A percentile compares a stretch with the other conserved stretches of the same genome.
phyloP scores from a whole-genome alignment of 345 rosid genomes.

The Aquilaria yunnanensis region DNA sequence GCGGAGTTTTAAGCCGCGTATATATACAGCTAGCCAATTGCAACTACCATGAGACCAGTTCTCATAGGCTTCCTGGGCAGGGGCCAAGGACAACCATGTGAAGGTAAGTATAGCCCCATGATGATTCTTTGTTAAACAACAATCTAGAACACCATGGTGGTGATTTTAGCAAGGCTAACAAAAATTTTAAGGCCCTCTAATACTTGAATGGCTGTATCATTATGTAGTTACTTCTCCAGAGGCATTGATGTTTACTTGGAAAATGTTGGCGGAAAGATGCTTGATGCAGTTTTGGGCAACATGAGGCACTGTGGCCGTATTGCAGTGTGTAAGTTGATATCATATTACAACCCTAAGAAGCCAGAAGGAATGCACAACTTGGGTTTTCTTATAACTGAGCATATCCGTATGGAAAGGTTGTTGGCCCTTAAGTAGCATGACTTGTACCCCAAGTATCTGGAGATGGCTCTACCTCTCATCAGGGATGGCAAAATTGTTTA shows the following conservation, averaged over 20 bases:
- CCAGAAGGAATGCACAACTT: constrained; percentile 33
- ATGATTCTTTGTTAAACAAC: no score
- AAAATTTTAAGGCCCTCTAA: no score
- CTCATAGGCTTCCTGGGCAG: no score
- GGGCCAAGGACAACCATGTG: no score
- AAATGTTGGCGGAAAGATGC: constrained; percentile 42
- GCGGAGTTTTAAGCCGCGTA: no score
- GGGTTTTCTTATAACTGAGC: constrained; percentile 10
- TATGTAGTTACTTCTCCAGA: constrained; percentile 13
- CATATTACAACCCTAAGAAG: constrained; percentile 29
- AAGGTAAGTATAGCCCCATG: neutral
- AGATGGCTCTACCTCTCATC: constrained; percentile 29
- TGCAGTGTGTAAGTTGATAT: constrained; percentile 41
- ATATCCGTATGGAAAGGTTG: constrained; percentile 34
- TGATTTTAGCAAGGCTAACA: no score
- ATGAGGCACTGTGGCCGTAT: constrained; percentile 33
- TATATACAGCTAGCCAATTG: no score
- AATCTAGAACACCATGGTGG: no score
- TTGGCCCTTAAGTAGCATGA: constrained; percentile 18
- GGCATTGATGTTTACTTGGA: constrained; percentile 47
- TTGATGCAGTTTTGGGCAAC: constrained; percentile 39
- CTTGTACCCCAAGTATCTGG: constrained; percentile 26
- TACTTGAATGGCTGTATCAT: neutral
- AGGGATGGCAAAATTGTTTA: constrained; percentile 35
- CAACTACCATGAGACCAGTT: no score